phyloP scores from a whole-genome alignment of 2,329 filamentous ascomycete species.

The Cytospora piceae region DNA sequence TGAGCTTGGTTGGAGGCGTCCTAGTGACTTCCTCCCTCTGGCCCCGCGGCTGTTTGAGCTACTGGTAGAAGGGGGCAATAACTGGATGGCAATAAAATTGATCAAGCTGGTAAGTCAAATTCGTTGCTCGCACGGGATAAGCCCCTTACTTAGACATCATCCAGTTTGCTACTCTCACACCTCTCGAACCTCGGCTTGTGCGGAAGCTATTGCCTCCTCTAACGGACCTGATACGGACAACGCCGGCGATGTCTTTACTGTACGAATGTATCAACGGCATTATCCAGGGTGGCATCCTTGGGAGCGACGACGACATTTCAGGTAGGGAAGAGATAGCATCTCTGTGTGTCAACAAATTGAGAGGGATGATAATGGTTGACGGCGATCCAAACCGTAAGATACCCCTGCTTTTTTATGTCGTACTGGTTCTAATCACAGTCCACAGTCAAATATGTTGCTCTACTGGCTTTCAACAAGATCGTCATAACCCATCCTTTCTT shows the following conservation, averaged over 20 bases:
- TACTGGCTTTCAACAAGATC: slow-evolving; percentile 95
- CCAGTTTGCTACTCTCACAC: slow-evolving; percentile 92
- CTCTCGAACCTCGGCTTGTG: slow-evolving; percentile 86
- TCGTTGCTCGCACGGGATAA: not conserved
- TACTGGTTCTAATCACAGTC: not conserved
- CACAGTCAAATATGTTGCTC: slow-evolving; percentile 91
- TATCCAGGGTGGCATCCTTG: slow-evolving; percentile 92
- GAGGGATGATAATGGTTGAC: slow-evolving; percentile 92
- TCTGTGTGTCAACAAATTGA: slow-evolving; percentile 88
- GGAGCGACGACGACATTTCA: slow-evolving; percentile 75
- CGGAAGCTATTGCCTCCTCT: slow-evolving; percentile 89
- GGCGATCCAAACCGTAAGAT: slow-evolving; percentile 87
- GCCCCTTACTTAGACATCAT: slow-evolving; percentile 13
- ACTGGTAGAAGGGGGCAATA: slow-evolving; percentile 88
- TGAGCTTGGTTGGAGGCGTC: slow-evolving; percentile 91
- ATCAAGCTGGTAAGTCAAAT: slow-evolving; percentile 79
- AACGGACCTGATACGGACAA: slow-evolving; percentile 91
- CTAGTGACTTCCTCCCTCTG: slow-evolving; percentile 89
- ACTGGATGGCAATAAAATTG: slow-evolving; percentile 99
- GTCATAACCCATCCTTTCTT: slow-evolving; percentile 85
- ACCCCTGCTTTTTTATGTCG: slow-evolving; percentile 12
- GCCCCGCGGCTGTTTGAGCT: slow-evolving; percentile 92
- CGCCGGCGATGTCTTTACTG: slow-evolving; percentile 93
- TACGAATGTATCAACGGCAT: slow-evolving; percentile 99
- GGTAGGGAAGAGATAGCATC: slow-evolving; percentile 91